Percentiles rank a stretch among this genome's conserved stretches.
Conservation (phyloP, 164 flowering plant genomes). For the Macadamia tetraphylla region DNA sequence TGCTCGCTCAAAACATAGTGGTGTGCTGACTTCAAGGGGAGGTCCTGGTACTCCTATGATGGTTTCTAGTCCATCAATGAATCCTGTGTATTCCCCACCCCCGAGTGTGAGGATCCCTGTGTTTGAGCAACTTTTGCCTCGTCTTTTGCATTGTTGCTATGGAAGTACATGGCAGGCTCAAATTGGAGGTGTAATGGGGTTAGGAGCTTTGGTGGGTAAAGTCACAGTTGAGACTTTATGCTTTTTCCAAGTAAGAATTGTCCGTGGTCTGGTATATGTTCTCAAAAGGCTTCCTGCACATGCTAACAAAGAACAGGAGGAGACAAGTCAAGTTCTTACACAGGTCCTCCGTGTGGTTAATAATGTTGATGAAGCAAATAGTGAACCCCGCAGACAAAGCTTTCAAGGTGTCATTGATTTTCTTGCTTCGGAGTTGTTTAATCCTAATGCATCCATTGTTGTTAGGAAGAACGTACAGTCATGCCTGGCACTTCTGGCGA, state of each 20-base stretch:
- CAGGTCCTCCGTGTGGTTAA: constrained; percentile 97
- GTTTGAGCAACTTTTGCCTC: constrained; percentile 93
- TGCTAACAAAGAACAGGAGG: constrained; percentile 97
- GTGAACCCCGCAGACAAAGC: constrained; percentile 83
- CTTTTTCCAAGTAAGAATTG: constrained; percentile 75
- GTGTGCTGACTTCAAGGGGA: constrained; percentile 51
- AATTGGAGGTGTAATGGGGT: constrained; percentile 95
- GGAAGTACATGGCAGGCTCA: constrained; percentile 97
- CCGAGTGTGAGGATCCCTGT: constrained; percentile 86
- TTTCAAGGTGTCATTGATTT: constrained; percentile 92
- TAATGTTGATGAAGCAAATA: constrained; percentile 91
- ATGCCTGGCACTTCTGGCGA: constrained; percentile 92
- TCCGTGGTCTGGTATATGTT: constrained; percentile 82
- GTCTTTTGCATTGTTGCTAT: constrained; percentile 95
- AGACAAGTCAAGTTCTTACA: constrained; percentile 92
- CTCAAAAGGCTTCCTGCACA: constrained; percentile 90
- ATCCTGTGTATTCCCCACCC: constrained; percentile 93
- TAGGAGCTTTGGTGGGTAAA: constrained; percentile 93
- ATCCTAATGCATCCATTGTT: constrained; percentile 69
- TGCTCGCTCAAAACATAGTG: constrained; percentile 80
- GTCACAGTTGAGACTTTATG: constrained; percentile 89
- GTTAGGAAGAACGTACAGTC: constrained; percentile 94
- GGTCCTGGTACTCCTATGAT: constrained; percentile 92
- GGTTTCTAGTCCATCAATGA: constrained; percentile 93
- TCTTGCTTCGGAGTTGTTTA: constrained; percentile 91